Evolutionary conservation across 1,284 basidiomycete genomes (phyloP).

Genomic region (Vanrija humicola): DNA sequence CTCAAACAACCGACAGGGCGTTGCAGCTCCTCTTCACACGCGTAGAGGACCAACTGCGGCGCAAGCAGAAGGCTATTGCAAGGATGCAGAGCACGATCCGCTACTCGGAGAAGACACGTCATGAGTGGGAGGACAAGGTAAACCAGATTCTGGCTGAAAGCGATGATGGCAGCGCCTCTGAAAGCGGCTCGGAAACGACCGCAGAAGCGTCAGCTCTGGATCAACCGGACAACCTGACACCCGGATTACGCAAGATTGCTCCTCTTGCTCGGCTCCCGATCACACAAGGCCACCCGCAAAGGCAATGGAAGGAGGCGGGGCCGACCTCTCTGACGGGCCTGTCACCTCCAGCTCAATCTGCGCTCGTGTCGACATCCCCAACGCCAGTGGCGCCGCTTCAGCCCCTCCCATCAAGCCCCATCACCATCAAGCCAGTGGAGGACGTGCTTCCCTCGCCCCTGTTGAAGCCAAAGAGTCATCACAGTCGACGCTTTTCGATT

Average conservation of each 20-base stretch:
- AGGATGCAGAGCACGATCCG: slow-evolving; percentile 97
- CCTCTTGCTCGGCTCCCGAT: slow-evolving; percentile 42
- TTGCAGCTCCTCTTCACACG: slow-evolving; percentile 77
- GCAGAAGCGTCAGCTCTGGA: background rate
- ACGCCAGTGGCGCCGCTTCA: background rate
- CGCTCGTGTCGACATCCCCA: background rate
- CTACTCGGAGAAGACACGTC: slow-evolving; percentile 94
- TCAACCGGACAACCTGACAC: slow-evolving; percentile 12
- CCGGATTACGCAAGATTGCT: slow-evolving; percentile 38
- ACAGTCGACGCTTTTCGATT: slow-evolving; percentile 23
- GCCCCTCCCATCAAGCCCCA: background rate
- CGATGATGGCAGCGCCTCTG: slow-evolving; percentile 52
- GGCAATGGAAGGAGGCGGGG: slow-evolving; percentile 5
- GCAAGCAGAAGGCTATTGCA: slow-evolving; percentile 92
- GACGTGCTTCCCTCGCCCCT: slow-evolving; percentile 16
- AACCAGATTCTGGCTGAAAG: slow-evolving; percentile 60
- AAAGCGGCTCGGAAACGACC: slow-evolving; percentile 31
- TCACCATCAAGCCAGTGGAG: background rate
- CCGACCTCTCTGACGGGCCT: too few species aligned
- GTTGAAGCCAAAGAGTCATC: slow-evolving; percentile 22
- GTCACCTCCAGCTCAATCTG: background rate
- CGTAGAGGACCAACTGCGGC: slow-evolving; percentile 78
- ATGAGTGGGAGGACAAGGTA: slow-evolving; percentile 93
- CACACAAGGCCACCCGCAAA: slow-evolving; percentile 42
- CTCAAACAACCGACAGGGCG: slow-evolving; percentile 77